These are phyloP conservation scores for Huiozyma sinensis DNA, from an alignment of 805 yeast species.

Conservation along the genomic window DNA sequence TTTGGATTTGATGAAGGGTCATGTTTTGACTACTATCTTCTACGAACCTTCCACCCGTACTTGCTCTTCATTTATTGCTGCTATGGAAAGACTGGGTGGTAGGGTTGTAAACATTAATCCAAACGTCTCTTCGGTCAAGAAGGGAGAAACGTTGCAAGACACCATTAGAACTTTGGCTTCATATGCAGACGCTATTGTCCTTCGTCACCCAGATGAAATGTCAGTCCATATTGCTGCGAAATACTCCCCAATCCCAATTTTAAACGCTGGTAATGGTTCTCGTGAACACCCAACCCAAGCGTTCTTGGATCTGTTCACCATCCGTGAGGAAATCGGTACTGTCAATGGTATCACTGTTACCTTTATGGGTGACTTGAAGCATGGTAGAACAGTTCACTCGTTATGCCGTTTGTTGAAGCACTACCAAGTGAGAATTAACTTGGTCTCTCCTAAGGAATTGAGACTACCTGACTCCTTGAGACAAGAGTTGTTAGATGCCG, in stretches of 20 bases:
- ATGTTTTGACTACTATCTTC: conserved; percentile 87
- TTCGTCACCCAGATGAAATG: conserved; percentile 91
- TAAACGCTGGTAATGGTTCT: conserved; percentile 96
- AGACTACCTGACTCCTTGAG: conserved; percentile 68
- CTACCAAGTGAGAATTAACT: conserved; percentile 86
- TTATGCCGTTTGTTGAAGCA: conserved; percentile 80
- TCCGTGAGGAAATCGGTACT: conserved; percentile 97
- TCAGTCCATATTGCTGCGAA: conserved; percentile 92
- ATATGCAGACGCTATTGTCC: conserved; percentile 91
- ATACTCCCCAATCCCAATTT: conserved; percentile 91
- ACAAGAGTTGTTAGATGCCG: conserved; percentile 51
- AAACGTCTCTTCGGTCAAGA: conserved; percentile 85
- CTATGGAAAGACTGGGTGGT: conserved; percentile 99
- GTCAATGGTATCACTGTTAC: conserved; percentile 97
- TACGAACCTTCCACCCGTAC: conserved; percentile 98
- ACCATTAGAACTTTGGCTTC: conserved; percentile 91
- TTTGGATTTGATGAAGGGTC: conserved; percentile 79
- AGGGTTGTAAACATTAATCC: conserved; percentile 83
- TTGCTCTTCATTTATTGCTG: conserved; percentile 93
- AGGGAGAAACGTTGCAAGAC: conserved; percentile 97
- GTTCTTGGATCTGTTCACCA: conserved; percentile 90
- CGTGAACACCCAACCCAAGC: conserved; percentile 99
- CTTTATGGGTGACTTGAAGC: conserved; percentile 96
- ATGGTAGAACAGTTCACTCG: conserved; percentile 98
- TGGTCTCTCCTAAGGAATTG: conserved; percentile 84